Evolutionary conservation across 495 filamentous ascomycete genomes (phyloP), one percentile per base, ranked within the genome.

Genomic region (Parachaetomium inaequale): DNA sequence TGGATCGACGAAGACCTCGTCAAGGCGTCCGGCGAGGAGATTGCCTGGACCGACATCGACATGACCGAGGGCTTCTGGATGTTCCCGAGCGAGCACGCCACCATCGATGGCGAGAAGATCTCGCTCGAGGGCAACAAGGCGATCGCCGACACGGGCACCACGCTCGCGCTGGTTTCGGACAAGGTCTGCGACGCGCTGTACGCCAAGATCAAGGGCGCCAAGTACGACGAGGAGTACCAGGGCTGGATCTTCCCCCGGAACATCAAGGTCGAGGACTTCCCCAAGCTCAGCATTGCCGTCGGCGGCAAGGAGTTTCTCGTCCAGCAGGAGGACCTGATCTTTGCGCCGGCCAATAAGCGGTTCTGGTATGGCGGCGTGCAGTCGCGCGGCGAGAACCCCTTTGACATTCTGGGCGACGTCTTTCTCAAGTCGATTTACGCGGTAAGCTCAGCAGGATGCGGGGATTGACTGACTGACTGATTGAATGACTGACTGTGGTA

Each of bases 101-200:
- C 79, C 5, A 76, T 92, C 51, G 84, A 85, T 65, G 86, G 85
- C 64, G 79, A 85, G 64, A 76, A 77, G 7, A 72, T 89, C 51
- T 79, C 82, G 11, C 68, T 78, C n/a, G 81, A 21, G 8, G 34
- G 80, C 28, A 93, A 91, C 75, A 88, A 77, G n/a, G 88, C 89
- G 56, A 91, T 93, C 60, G 87, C 86, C 50, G 89, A 93, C 72
- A 93, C 89, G 4, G 89, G 88, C 60, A 91, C 88, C 38, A 88
- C 88, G 2, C 81, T 93, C 52, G 84, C 84, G 2, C 82, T 93
- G 49, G 76, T 93, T 32, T 81, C 86, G 52, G 89, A 93, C 71
- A 69, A 67, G 4, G 80, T 83, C 19, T 88, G 85, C 72, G 74
- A 88, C 64, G 85, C 82, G 12, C 81, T 93, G 66, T 93, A 93